A percentile compares a stretch with the other conserved stretches of the same genome.
Evolutionary conservation across 2,329 filamentous ascomycete species (phyloP).

Genomic region (Geoglossum cookeanum): DNA sequence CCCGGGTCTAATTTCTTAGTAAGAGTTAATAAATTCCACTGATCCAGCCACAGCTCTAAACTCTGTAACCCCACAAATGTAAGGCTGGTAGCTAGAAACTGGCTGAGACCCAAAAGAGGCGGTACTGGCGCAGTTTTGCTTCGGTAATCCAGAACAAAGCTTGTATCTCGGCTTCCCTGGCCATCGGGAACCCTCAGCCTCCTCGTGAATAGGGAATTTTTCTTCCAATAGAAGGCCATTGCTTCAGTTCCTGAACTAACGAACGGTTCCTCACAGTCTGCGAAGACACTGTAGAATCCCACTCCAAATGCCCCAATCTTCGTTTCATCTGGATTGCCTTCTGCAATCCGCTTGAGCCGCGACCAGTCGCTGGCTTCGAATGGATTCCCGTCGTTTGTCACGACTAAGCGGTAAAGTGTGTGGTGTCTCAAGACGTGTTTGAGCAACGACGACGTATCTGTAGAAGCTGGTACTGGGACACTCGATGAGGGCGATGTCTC

Average conservation of each 20-base stretch:
- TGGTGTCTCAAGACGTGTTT: constrained; percentile 74
- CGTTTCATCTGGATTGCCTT: constrained; percentile 95
- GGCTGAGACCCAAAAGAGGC: constrained; percentile 65
- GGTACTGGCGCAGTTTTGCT: constrained; percentile 76
- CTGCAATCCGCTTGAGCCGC: constrained; percentile 87
- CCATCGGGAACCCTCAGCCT: constrained; percentile 54
- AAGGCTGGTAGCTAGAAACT: constrained; percentile 85
- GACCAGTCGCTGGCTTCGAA: constrained; percentile 88
- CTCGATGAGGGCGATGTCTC: constrained; percentile 72
- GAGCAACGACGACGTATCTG: constrained; percentile 49
- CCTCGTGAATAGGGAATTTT: constrained; percentile 88
- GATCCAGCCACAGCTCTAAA: constrained; percentile 81
- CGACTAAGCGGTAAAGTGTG: constrained; percentile 69
- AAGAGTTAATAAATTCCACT: constrained; percentile 60
- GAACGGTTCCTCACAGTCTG: constrained; percentile 94
- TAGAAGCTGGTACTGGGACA: constrained; percentile 47
- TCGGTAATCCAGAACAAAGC: constrained; percentile 88
- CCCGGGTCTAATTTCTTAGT: constrained; percentile 74
- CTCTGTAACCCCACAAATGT: constrained; percentile 82
- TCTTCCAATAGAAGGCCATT: constrained; percentile 99
- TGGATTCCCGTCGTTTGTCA: constrained; percentile 77
- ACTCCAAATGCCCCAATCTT: constrained; percentile 98
- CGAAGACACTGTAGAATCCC: constrained; percentile 96
- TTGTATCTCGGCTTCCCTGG: constrained; percentile 51
- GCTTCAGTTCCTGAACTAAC: constrained; percentile 81